phyloP scores from a whole-genome alignment of 148 eudicot genomes.

The Diospyros lotus region DNA sequence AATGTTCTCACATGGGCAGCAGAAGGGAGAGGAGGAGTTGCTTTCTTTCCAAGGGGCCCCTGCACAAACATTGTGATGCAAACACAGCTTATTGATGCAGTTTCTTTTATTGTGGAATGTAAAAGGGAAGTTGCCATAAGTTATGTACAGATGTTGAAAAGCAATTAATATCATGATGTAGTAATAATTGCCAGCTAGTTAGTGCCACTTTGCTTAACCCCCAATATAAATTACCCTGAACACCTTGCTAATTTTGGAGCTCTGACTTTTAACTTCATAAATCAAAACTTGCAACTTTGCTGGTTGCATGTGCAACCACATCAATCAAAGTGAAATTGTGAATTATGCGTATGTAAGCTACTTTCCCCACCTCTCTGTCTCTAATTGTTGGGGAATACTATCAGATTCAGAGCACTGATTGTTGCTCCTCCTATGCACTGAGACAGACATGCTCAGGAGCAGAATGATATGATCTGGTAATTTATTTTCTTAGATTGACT shows the following conservation, averaged over 20 bases:
- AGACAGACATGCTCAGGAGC: neutral
- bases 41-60: constrained; percentile 57
- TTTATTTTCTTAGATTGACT: no score
- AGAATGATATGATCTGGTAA: no score
- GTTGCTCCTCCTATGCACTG: neutral
- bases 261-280: neutral
- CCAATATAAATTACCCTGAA: neutral
- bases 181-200: neutral
- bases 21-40: constrained; percentile 53
- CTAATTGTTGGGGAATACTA: neutral
- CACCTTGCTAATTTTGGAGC: neutral
- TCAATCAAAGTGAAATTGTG: no score
- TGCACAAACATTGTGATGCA: constrained; percentile 32
- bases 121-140: neutral
- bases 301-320: neutral
- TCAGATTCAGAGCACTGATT: neutral
- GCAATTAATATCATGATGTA: neutral
- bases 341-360: neutral
- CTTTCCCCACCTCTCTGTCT: neutral
- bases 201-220: neutral
- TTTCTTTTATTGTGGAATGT: neutral
- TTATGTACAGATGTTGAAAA: neutral
- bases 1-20: constrained; percentile 73
- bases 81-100: constrained; percentile 1
- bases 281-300: neutral